Percentiles rank a stretch among this genome's conserved stretches.
Evolutionary conservation across 2,329 filamentous ascomycete genomes (phyloP).

Genomic region (Trichothecium sympodiale): DNA sequence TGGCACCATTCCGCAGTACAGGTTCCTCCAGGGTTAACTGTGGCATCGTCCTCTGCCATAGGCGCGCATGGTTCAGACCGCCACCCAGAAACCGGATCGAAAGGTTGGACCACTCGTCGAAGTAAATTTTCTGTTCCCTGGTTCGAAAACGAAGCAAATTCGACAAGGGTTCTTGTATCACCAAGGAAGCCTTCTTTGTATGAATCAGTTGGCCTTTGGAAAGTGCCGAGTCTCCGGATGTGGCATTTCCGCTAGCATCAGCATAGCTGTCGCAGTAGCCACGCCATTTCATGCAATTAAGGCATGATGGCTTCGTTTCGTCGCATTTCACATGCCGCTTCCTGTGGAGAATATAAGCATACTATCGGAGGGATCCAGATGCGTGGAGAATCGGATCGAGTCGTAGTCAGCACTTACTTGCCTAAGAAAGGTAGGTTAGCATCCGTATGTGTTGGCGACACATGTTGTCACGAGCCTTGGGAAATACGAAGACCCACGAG

Average conservation of each 20-base stretch:
- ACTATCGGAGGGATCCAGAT: background rate
- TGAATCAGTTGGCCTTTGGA: slow-evolving; percentile 17
- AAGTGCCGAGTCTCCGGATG: slow-evolving; percentile 4
- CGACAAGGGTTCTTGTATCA: slow-evolving; percentile 20
- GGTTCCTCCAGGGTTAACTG: slow-evolving; percentile 26
- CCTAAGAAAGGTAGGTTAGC: slow-evolving; percentile 10
- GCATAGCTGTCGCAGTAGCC: slow-evolving; percentile 26
- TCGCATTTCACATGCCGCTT: slow-evolving; percentile 32
- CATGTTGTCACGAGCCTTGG: background rate
- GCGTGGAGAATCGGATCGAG: background rate
- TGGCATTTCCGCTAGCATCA: slow-evolving; percentile 8
- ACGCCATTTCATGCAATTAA: slow-evolving; percentile 29
- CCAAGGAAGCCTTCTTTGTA: slow-evolving; percentile 16
- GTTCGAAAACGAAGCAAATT: slow-evolving; percentile 23
- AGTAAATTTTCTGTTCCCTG: slow-evolving; percentile 23
- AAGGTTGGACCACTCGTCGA: slow-evolving; percentile 24
- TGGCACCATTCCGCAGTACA: slow-evolving; percentile 25
- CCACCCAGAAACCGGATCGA: slow-evolving; percentile 24
- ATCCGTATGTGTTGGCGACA: background rate
- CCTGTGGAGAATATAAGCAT: slow-evolving; percentile 10
- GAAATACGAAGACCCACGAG: background rate
- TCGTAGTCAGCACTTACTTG: slow-evolving; percentile 17
- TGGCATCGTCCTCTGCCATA: slow-evolving; percentile 29
- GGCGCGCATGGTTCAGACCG: slow-evolving; percentile 17
- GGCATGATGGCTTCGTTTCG: slow-evolving; percentile 27